Percentiles rank a stretch among this genome's conserved stretches.
These are phyloP conservation scores for Neurospora discreta DNA, from an alignment of 495 filamentous ascomycete genomes.

Conservation along the genomic window DNA sequence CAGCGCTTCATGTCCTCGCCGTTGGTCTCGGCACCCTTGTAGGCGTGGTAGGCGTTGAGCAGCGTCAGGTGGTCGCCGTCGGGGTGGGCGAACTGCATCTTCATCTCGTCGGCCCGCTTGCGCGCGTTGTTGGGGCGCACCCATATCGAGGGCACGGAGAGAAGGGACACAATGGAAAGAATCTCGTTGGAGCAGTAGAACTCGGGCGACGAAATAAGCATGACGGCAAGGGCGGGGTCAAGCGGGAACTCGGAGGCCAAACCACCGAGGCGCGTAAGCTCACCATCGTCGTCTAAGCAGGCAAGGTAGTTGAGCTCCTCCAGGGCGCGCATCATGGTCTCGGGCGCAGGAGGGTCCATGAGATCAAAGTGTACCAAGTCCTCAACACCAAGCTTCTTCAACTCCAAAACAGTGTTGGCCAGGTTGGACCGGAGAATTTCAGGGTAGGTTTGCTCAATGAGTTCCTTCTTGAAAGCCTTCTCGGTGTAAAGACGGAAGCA, in stretches of 20 bases:
- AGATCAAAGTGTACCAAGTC: constrained; percentile 97
- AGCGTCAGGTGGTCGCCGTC: constrained; percentile 94
- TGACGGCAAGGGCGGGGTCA: constrained; percentile 89
- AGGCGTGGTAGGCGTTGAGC: constrained; percentile 97
- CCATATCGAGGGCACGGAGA: constrained; percentile 93
- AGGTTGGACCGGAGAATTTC: constrained; percentile 93
- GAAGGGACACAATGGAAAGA: constrained; percentile 82
- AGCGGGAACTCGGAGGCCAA: constrained; percentile 93
- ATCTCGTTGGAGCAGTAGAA: constrained; percentile 99
- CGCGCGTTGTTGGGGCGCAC: constrained; percentile 72
- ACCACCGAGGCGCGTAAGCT: constrained; percentile 73
- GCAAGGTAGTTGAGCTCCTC: constrained; percentile 97
- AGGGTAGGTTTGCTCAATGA: constrained; percentile 93
- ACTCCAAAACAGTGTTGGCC: constrained; percentile 83
- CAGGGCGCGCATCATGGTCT: constrained; percentile 96
- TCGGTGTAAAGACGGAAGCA: constrained; percentile 98
- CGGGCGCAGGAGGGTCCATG: constrained; percentile 96
- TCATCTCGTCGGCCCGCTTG: constrained; percentile 97
- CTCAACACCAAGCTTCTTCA: constrained; percentile 94
- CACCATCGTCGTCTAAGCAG: constrained; percentile 92
- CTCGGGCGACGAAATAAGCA: constrained; percentile 94
- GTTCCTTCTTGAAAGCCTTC: constrained; percentile 91
- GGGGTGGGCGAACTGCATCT: constrained; percentile 78
- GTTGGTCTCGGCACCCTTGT: constrained; percentile 58
- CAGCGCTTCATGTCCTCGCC: constrained; percentile 72